Percentiles rank a stretch among this genome's conserved stretches.
These are phyloP conservation scores for Hsuehochloa calcarea DNA, from an alignment of 176 grass and related monocot genomes.

Conservation along the genomic window DNA sequence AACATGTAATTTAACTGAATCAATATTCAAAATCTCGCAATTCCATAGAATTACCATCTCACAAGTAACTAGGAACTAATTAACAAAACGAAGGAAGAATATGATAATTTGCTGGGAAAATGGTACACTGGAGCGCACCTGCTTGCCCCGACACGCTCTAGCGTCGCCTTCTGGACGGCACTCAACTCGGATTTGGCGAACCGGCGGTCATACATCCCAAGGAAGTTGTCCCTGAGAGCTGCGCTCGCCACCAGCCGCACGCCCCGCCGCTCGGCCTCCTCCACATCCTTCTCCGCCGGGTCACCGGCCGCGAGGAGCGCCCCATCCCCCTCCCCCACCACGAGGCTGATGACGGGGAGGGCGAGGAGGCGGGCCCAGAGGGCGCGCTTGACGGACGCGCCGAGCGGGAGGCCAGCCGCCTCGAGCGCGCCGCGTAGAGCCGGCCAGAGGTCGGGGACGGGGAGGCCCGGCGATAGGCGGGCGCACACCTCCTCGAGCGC, in stretches of 20 bases:
- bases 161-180: slow-evolving; percentile 45
- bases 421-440: slow-evolving; percentile 39
- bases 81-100: neutral
- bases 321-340: slow-evolving; percentile 44
- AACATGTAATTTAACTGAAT: neutral
- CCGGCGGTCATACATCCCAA: slow-evolving; percentile 82
- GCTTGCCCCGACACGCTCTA: slow-evolving; percentile 69
- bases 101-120: neutral
- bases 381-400: slow-evolving; percentile 43
- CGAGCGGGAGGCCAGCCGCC: slow-evolving; percentile 45
- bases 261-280: slow-evolving; percentile 54
- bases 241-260: slow-evolving; percentile 56
- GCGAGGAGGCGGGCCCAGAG: slow-evolving; percentile 70
- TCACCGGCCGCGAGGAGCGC: slow-evolving; percentile 42
- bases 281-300: slow-evolving; percentile 46
- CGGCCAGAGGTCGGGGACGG: slow-evolving; percentile 53
- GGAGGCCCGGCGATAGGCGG: slow-evolving; percentile 47
- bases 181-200: slow-evolving; percentile 61
- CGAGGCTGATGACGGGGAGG: slow-evolving; percentile 55
- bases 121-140: slow-evolving; percentile 48
- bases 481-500: slow-evolving; percentile 84
- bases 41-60: neutral
- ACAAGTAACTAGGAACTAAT: neutral
- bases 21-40: slow-evolving; percentile 13
- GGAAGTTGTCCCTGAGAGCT: slow-evolving; percentile 70